These are phyloP conservation scores for Polyporus arcularius DNA, from an alignment of 768 basidiomycete species.

Conservation along the genomic window DNA sequence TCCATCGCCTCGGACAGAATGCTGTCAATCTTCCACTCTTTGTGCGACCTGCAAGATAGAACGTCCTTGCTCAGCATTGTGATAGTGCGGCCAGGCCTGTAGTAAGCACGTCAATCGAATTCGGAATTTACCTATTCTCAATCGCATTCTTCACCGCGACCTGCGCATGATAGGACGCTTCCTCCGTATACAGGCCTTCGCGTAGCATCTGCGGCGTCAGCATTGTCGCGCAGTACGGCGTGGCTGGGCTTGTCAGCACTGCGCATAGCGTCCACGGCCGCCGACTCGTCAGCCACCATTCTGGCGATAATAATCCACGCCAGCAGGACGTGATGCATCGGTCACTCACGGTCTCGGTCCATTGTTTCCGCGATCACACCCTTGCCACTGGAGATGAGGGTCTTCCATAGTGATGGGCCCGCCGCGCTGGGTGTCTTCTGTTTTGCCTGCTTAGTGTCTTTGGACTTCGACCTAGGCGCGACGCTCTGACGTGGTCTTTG, in stretches of 20 bases:
- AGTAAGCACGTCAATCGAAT: neutral
- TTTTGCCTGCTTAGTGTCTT: constrained; percentile 3
- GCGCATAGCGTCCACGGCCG: constrained; percentile 4
- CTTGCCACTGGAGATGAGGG: constrained; percentile 7
- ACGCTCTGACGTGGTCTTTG: constrained; percentile 2
- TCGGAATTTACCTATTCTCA: constrained; percentile 18
- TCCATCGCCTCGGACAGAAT: constrained; percentile 21
- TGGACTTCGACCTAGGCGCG: neutral
- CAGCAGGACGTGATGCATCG: neutral
- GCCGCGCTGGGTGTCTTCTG: neutral
- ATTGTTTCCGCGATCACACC: constrained; percentile 16
- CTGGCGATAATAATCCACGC: neutral
- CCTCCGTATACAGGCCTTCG: constrained; percentile 25
- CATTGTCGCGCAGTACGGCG: constrained; percentile 34
- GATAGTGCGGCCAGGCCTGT: neutral
- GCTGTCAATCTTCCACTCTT: constrained; percentile 1
- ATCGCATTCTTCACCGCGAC: constrained; percentile 34
- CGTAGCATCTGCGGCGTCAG: constrained; percentile 37
- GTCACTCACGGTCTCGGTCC: constrained; percentile 19
- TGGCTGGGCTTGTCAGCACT: constrained; percentile 19
- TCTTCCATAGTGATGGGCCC: constrained; percentile 11
- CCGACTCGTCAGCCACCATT: neutral
- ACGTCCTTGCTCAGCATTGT: constrained; percentile 16
- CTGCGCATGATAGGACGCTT: constrained; percentile 37
- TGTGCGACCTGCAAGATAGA: constrained; percentile 2